phyloP scores from a whole-genome alignment of 345 rosid genomes.

The Firmiana major region DNA sequence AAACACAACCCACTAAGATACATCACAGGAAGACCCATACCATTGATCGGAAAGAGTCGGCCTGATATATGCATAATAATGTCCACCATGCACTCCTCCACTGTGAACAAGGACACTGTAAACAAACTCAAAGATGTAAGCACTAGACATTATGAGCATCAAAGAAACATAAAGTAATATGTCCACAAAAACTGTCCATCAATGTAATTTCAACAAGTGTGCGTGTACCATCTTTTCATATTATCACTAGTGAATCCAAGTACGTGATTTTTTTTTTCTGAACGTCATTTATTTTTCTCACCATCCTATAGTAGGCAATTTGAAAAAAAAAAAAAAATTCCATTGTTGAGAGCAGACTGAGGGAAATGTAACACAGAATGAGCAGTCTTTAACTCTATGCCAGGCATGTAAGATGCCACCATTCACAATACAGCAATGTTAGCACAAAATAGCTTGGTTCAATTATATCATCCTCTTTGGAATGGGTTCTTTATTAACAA shows the following conservation, averaged over 20 bases:
- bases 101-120: constrained; percentile 96
- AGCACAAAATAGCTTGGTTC: neutral
- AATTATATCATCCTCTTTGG: neutral
- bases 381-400: neutral
- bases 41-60: constrained; percentile 94
- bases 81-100: constrained; percentile 98
- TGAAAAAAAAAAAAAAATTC: no score
- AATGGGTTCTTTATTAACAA: neutral
- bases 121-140: constrained; percentile 25
- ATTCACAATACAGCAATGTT: neutral
- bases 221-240: neutral
- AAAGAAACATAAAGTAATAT: neutral
- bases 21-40: constrained; percentile 33
- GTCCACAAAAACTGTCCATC: neutral
- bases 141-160: constrained; percentile 10
- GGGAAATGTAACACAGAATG: constrained; percentile 7
- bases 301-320: neutral
- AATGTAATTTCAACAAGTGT: neutral
- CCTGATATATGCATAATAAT: constrained; percentile 95
- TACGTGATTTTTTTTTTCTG: neutral
- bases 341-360: neutral
- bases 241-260: neutral
- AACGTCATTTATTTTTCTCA: neutral
- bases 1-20: neutral
- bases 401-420: neutral